Conservation (phyloP, 179 eudicot species). For the Beta corolliflora region DNA sequence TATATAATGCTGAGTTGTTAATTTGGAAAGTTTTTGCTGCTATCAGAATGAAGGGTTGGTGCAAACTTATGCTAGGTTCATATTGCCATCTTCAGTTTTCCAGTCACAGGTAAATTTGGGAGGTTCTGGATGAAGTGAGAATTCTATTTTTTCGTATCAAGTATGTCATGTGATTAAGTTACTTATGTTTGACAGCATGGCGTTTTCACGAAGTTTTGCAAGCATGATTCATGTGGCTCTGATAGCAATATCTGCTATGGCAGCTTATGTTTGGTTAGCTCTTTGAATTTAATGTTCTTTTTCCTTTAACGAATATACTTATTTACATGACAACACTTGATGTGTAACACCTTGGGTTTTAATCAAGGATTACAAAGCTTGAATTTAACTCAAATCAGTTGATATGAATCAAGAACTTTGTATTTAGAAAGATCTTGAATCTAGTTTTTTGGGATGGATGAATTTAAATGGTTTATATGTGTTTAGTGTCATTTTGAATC, state of each 20-base stretch:
- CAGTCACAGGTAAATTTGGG: constrained; percentile 50
- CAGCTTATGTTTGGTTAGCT: constrained; percentile 58
- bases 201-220: constrained; percentile 61
- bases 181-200: constrained; percentile 53
- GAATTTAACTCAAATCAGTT: too few relatives aligned
- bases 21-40: constrained; percentile 46
- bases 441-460: too few relatives aligned
- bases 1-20: constrained; percentile 25
- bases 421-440: too few relatives aligned
- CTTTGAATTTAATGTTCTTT: background rate
- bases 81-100: constrained; percentile 46
- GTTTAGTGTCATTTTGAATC: too few relatives aligned
- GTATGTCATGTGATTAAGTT: constrained; percentile 13
- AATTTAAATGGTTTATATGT: too few relatives aligned
- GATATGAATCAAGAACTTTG: too few relatives aligned
- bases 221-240: constrained; percentile 60
- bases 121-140: constrained; percentile 9
- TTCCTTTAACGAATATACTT: background rate
- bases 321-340: background rate
- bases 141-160: background rate
- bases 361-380: too few relatives aligned
- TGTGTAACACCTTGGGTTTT: too few relatives aligned
- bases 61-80: constrained; percentile 66
- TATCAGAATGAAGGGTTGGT: constrained; percentile 76
- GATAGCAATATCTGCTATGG: constrained; percentile 34